These are phyloP conservation scores for Fabrea salina DNA, from an alignment of 169 alveolate species.

Conservation along the genomic window DNA sequence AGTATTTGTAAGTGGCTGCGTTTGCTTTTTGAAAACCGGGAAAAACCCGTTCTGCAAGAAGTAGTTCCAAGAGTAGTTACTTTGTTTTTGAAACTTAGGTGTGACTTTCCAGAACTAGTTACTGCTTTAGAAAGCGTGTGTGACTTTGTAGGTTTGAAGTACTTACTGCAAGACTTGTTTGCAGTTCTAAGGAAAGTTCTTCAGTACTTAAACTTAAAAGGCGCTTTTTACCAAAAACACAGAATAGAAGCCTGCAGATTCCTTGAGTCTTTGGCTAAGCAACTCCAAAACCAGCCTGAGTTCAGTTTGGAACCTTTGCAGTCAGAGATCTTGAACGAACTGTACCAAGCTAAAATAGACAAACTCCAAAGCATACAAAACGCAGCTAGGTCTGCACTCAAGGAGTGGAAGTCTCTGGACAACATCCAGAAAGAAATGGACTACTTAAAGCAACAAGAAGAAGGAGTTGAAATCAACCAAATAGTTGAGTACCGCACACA, in stretches of 20 bases:
- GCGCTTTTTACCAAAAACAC: not conserved
- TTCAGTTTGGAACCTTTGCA: constrained; percentile 4
- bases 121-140: not conserved
- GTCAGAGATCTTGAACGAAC: not conserved
- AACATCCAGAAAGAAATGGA: constrained; percentile 5
- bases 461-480: not conserved
- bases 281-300: constrained; percentile 1
- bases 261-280: not conserved
- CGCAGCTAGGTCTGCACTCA: constrained; percentile 7
- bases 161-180: not conserved
- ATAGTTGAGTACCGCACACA: not conserved
- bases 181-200: not conserved
- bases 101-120: constrained; percentile 13
- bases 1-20: constrained; percentile 3
- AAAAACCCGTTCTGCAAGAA: not conserved
- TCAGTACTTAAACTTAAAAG: not conserved
- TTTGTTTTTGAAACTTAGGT: not conserved
- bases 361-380: constrained; percentile 8
- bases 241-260: constrained; percentile 24
- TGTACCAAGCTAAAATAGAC: constrained; percentile 6
- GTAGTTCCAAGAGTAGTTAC: not conserved
- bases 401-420: constrained; percentile 14
- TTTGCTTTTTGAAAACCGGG: not conserved
- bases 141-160: not conserved
- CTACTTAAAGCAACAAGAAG: not conserved